These are phyloP conservation scores for Cladosporium phlei DNA, from an alignment of 2,329 filamentous ascomycete genomes.

Conservation along the genomic window DNA sequence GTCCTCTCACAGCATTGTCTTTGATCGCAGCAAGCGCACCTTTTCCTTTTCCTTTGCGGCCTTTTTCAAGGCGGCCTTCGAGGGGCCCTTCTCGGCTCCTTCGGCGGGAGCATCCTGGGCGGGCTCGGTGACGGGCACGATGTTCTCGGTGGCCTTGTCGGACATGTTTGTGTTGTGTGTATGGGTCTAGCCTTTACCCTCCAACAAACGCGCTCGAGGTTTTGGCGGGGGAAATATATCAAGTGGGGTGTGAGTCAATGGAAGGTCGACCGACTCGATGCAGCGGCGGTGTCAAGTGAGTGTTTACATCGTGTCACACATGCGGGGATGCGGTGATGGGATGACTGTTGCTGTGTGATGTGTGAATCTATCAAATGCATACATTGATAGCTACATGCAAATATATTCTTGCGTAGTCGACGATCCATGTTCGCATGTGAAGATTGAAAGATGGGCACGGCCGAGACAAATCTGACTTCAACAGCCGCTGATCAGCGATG, in stretches of 20 bases:
- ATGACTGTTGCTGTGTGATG: too few species aligned
- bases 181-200: neutral
- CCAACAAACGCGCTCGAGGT: neutral
- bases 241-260: constrained; percentile 14
- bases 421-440: too few species aligned
- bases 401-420: too few species aligned
- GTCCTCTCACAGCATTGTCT: neutral
- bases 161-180: constrained; percentile 15
- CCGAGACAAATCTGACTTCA: too few species aligned
- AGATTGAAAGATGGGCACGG: too few species aligned
- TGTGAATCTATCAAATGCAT: too few species aligned
- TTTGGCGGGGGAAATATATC: constrained; percentile 13
- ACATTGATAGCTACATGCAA: too few species aligned
- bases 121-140: constrained; percentile 18
- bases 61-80: constrained; percentile 82
- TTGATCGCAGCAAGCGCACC: constrained; percentile 41
- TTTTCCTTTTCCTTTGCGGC: constrained; percentile 87
- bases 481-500: too few species aligned
- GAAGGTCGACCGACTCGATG: constrained; percentile 5
- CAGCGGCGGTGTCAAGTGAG: neutral
- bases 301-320: neutral
- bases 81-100: constrained; percentile 47
- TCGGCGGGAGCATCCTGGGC: constrained; percentile 19
- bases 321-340: neutral
- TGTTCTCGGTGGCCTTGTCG: constrained; percentile 17